Conservation (phyloP, 129 eudicot genomes). For the Artemisia argyi region DNA sequence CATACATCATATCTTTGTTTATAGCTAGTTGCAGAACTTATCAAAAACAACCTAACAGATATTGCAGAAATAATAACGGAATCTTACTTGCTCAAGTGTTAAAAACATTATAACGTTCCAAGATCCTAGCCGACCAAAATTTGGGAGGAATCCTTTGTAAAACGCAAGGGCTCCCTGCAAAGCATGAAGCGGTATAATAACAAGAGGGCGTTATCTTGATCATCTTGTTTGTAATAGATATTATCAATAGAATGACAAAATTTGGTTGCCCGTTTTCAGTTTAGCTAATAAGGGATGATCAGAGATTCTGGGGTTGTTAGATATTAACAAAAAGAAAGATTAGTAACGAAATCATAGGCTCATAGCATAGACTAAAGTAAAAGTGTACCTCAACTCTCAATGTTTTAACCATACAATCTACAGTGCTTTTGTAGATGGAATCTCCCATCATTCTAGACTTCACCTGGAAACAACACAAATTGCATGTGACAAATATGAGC, state of each 20-base stretch:
- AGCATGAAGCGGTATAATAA: conserved; percentile 16
- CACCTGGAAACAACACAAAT: conserved; percentile 49
- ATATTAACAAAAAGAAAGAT: background rate
- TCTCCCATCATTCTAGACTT: conserved; percentile 99
- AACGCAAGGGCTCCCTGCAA: conserved; percentile 80
- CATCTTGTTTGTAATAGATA: background rate
- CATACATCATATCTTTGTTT: background rate
- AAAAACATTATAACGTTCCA: conserved; percentile 94
- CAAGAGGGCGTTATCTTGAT: background rate
- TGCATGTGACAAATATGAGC: conserved; percentile 4
- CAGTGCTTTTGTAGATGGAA: conserved; percentile 62
- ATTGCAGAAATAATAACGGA: background rate
- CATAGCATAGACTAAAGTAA: background rate
- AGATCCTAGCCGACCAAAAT: conserved; percentile 81
- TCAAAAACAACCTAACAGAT: too few species aligned
- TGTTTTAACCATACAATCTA: conserved; percentile 81
- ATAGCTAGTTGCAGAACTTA: background rate
- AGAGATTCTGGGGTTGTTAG: background rate
- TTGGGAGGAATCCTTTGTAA: conserved; percentile 88
- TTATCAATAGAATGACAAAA: conserved; percentile 5
- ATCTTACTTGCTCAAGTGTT: conserved; percentile 80
- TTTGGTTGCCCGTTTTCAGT: background rate
- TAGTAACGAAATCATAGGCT: background rate
- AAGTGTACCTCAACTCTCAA: conserved; percentile 65
- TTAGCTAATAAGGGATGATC: background rate